Conservation (phyloP, 139 green algal genomes). For the Micromonas commoda region DNA sequence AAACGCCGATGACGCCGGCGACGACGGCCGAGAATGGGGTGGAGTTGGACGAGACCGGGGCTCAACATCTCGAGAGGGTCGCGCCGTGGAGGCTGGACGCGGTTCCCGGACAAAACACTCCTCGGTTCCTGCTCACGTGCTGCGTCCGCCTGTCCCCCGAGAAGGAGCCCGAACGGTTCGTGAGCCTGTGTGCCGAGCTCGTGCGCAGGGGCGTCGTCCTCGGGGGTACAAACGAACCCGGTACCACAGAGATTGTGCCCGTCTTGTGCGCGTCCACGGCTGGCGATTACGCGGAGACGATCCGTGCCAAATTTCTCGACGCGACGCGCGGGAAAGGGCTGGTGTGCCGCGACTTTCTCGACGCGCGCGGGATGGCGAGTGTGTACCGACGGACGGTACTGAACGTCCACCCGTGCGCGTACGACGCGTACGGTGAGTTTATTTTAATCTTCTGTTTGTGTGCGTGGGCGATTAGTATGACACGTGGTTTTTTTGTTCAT, state of each 20-base stretch:
- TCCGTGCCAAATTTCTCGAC: not conserved
- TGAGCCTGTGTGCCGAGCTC: not conserved
- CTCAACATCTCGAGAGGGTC: too few relatives aligned
- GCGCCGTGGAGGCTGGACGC: too few relatives aligned
- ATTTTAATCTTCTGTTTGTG: not conserved
- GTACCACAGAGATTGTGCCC: not conserved
- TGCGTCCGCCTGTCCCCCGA: conserved; percentile 9
- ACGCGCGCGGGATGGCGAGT: not conserved
- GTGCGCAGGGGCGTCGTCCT: not conserved
- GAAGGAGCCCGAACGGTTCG: conserved; percentile 24
- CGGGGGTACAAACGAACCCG: not conserved
- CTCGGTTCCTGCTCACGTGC: conserved; percentile 14
- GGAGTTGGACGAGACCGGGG: not conserved
- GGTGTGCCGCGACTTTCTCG: not conserved
- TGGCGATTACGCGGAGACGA: not conserved
- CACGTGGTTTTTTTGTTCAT: conserved; percentile 40
- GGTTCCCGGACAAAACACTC: too few relatives aligned
- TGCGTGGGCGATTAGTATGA: not conserved
- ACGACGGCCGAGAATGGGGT: not conserved
- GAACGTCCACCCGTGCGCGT: conserved; percentile 67
- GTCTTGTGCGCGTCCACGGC: not conserved
- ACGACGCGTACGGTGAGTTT: conserved; percentile 32
- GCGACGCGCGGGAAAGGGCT: not conserved
- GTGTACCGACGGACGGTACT: conserved; percentile 56
- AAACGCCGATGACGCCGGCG: not conserved